These are phyloP conservation scores for Daldinia sp. DNA, from an alignment of 2,329 filamentous ascomycete species.

Conservation along the genomic window DNA sequence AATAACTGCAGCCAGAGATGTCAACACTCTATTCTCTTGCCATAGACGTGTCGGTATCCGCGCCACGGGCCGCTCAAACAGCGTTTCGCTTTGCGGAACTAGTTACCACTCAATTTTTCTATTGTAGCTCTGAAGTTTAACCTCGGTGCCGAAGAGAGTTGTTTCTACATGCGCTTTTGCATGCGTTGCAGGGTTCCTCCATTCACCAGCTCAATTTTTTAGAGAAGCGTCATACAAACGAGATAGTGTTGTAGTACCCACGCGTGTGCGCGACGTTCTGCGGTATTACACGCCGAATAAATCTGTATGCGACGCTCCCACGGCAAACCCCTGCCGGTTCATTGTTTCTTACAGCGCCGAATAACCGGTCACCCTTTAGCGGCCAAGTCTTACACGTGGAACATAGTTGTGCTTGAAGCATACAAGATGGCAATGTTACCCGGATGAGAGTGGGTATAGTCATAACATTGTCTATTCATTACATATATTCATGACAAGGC, in stretches of 20 bases:
- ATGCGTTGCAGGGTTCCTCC: background rate
- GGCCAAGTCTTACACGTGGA: slow-evolving; percentile 34
- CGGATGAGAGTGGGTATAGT: slow-evolving; percentile 19
- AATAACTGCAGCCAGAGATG: slow-evolving; percentile 3
- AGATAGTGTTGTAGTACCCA: background rate
- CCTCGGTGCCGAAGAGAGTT: slow-evolving; percentile 4
- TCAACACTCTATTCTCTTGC: background rate
- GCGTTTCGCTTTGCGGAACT: slow-evolving; percentile 14
- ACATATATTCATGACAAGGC: slow-evolving; percentile 3
- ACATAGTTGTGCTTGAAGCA: slow-evolving; percentile 19
- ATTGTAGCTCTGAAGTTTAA: background rate
- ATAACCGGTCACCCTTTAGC: slow-evolving; percentile 17
- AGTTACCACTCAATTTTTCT: slow-evolving; percentile 7
- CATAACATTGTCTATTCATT: slow-evolving; percentile 11
- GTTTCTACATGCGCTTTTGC: background rate
- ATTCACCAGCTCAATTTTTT: background rate
- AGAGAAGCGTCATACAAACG: slow-evolving; percentile 9
- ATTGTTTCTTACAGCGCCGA: slow-evolving; percentile 26
- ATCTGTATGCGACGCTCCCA: slow-evolving; percentile 16
- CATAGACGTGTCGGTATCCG: slow-evolving; percentile 20
- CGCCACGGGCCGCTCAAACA: slow-evolving; percentile 12
- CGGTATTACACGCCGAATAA: slow-evolving; percentile 16
- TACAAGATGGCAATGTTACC: slow-evolving; percentile 9
- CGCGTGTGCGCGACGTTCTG: background rate
- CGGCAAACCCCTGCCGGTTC: slow-evolving; percentile 11